Base-by-base conservation (phyloP, 139 green algal genomes). In the Penium margaritaceum region DNA sequence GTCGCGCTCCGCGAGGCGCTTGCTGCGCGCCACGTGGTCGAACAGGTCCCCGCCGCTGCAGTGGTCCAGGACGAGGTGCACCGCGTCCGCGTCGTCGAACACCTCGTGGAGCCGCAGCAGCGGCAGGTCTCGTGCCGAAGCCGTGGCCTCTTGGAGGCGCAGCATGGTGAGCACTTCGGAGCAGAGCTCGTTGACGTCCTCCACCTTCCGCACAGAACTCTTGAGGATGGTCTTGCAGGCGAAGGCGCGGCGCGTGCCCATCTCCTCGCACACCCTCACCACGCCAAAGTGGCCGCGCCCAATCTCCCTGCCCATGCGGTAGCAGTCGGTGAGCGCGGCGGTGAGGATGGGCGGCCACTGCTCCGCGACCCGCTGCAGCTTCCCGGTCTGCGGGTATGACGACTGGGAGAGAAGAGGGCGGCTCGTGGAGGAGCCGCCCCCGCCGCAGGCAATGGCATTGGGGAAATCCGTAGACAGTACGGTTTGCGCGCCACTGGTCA, bases 221-320 rank as follows among this genome's bases (percentile, higher is more conserved):
- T 98, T 98, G 57, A 80, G 84, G 75, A 98, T 97, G 39, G 87
- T 85, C 75, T 96, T 96, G 86, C 87, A 92, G 3, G 91, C 91
- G 30, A 84, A 87, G 38, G 80, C n/a, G 41, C 88, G 41, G 7
- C 83, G 82, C 24, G 53, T 78, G n/a, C 21, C 21, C 19, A 60
- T 17, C 5, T 77, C 32, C 64, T 17, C 61, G 55, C 60, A 71
- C 55, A 34, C 55, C 61, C 70, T 24, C 55, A 77, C 60, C 54
- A 77, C 66, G 32, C 66, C 66, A n/a, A 64, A 74, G 32, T 74
- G 66, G 17, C 66, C 66, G 33, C 66, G 41, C 37, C 66, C 66
- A 19, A 74, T 15, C 21, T 57, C 66, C 47, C 60, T 70, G 51
- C 66, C 27, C 21, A 64, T 38, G 27, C 21, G 24, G 55, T 64